A percentile compares a stretch with the other conserved stretches of the same genome.
Conservation (phyloP, 2,329 filamentous ascomycete genomes). For the Aotearoamyces nothofagi region DNA sequence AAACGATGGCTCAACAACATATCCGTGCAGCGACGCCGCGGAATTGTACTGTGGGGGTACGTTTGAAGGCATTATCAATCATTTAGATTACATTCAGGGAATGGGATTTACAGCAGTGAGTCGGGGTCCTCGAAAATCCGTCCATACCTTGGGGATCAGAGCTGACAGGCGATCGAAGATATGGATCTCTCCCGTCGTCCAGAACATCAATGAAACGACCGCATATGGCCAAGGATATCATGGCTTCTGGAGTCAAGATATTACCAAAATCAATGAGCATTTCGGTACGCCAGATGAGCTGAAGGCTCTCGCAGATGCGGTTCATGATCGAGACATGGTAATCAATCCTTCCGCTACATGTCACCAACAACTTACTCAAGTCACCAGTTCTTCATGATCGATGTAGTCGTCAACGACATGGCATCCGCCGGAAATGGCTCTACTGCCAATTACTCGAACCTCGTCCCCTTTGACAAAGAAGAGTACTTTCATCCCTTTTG, state of each 20-base stretch:
- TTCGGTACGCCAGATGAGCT: conserved; percentile 46
- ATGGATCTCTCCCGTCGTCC: conserved; percentile 28
- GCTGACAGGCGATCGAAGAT: conserved; percentile 13
- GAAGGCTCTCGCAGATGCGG: conserved; percentile 34
- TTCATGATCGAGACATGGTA: conserved; percentile 40
- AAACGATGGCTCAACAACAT: conserved; percentile 18
- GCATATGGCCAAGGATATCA: conserved; percentile 25
- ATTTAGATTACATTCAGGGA: conserved; percentile 29
- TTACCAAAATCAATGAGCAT: conserved; percentile 36
- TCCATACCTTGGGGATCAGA: background rate
- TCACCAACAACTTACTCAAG: no score
- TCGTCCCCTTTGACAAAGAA: conserved; percentile 36
- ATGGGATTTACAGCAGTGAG: conserved; percentile 20
- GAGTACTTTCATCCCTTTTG: conserved; percentile 48
- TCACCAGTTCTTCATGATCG: conserved; percentile 42
- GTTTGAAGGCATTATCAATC: conserved; percentile 27
- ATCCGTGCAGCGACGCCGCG: conserved; percentile 9
- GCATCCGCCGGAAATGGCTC: conserved; percentile 30
- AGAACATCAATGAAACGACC: conserved; percentile 22
- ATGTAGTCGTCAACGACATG: conserved; percentile 42
- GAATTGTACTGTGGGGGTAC: conserved; percentile 28
- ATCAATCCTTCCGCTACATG: background rate
- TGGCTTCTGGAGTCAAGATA: conserved; percentile 28
- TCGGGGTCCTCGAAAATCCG: background rate
- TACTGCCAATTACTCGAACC: conserved; percentile 35